A percentile compares a stretch with the other conserved stretches of the same genome.
phyloP scores from a whole-genome alignment of 1,284 basidiomycete genomes.

The Rhodotorula sp. region DNA sequence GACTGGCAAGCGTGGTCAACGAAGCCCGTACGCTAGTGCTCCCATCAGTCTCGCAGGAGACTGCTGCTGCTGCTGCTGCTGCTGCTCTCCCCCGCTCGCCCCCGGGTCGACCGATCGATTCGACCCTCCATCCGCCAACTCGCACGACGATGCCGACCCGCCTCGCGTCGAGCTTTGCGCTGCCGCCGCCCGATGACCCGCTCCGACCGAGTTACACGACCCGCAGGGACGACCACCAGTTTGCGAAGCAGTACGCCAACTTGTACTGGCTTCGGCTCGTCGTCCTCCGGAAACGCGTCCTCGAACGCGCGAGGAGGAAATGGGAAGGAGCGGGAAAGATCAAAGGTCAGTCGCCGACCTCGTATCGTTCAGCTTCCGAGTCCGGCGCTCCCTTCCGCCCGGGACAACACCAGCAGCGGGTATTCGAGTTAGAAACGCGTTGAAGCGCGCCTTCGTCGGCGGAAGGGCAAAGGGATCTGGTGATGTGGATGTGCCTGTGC shows the following conservation, averaged over 20 bases:
- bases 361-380: too few species aligned
- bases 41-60: too few species aligned
- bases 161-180: background rate
- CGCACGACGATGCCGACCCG: constrained; percentile 18
- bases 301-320: constrained; percentile 60
- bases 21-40: too few species aligned
- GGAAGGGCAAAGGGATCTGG: too few species aligned
- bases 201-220: constrained; percentile 19
- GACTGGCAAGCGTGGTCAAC: background rate
- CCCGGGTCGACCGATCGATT: background rate
- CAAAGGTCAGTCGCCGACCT: constrained; percentile 1
- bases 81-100: background rate
- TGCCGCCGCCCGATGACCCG: constrained; percentile 1
- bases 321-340: constrained; percentile 63
- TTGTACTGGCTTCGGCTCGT: constrained; percentile 81
- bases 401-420: too few species aligned
- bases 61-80: background rate
- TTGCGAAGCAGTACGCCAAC: constrained; percentile 85
- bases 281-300: constrained; percentile 62
- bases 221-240: constrained; percentile 34
- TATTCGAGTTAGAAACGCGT: background rate
- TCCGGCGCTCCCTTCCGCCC: too few species aligned
- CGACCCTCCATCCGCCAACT: background rate
- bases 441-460: background rate
- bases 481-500: too few species aligned